A percentile compares a stretch with the other conserved stretches of the same genome.
Conservation (phyloP, 2,329 filamentous ascomycete genomes). For the Graphiopsis chlorocephala region DNA sequence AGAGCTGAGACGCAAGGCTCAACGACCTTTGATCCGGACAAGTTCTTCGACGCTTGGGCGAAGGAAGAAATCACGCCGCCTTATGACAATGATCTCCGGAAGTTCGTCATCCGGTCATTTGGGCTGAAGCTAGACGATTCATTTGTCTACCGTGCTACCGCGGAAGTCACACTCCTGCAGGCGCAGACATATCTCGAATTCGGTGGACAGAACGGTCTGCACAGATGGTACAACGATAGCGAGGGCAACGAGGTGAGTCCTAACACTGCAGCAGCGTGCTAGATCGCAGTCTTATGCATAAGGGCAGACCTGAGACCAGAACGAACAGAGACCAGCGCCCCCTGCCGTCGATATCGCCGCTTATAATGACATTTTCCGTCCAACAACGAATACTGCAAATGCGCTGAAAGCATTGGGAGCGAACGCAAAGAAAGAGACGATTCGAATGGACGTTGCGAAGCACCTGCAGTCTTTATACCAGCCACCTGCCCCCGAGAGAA, state of each 20-base stretch:
- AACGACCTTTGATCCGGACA: constrained; percentile 45
- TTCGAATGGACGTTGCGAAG: constrained; percentile 55
- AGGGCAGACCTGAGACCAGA: constrained; percentile 16
- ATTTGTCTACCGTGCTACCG: constrained; percentile 52
- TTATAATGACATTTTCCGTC: constrained; percentile 65
- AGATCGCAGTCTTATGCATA: constrained; percentile 18
- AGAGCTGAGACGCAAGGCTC: constrained; percentile 40
- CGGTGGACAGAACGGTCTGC: constrained; percentile 47
- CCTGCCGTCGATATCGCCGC: constrained; percentile 59
- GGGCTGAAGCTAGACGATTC: constrained; percentile 44
- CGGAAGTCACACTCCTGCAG: constrained; percentile 50
- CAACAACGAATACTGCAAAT: constrained; percentile 58
- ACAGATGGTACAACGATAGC: constrained; percentile 51
- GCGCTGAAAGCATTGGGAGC: constrained; percentile 61
- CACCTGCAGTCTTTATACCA: constrained; percentile 56
- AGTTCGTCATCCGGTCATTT: constrained; percentile 49
- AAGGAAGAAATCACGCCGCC: constrained; percentile 38
- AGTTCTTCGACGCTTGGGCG: constrained; percentile 45
- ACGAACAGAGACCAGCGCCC: constrained; percentile 43
- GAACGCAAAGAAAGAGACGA: constrained; percentile 64
- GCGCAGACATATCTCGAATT: constrained; percentile 50
- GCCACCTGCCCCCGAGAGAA: constrained; percentile 42
- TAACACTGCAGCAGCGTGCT: not conserved
- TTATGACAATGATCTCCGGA: constrained; percentile 44
- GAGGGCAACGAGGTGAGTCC: constrained; percentile 38